Base-by-base conservation (phyloP, 257 asterid species). In the Striga asiatica region DNA sequence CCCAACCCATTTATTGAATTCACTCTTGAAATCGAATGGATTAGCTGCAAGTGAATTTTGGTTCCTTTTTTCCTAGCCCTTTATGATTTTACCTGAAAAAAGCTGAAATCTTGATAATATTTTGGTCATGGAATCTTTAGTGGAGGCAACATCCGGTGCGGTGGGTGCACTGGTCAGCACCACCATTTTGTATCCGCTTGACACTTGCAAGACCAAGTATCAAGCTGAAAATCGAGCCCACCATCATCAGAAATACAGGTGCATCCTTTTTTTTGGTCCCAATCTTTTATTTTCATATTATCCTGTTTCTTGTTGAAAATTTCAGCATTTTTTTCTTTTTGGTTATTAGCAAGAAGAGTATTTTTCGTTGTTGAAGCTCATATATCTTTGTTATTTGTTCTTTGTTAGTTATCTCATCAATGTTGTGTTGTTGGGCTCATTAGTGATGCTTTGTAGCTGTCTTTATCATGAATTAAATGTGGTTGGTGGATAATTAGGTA, bases 61-160 rank as follows among this genome's bases (percentile, higher is more conserved):
- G 5, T 29, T 29, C 3, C 8, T 10, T 35, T 27, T 13, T 24
- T 1, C 22, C 23, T 22, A 2, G 11, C 31, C 28, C 19, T 12
- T 21, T 29, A 8, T 4, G 21, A 19, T 9, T 48, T 2, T 41
- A 47, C 20, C 18, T 19, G 60, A 29, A 19, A n/a, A 53, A 14
- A 58, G 62, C 27, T 54, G 39, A 27, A 51, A 19, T 16, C 28
- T 55, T 20, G 64, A 27, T 20, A 68, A 76, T 38, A 73, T 58
- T 32, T 39, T 50, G 75, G 16, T 54, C 54, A 71, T 89, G 86
- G 97, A 89, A 56, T 81, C 94, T 8, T 6, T 83, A 46, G 85
- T 78, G 51, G 97, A 89, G 73, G 97, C 97, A 54, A 73, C 94
- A 5, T 78, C 97, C 5, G 97, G 96, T 50, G 97, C 97, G 31